Conservation (phyloP, 257 asterid species). For the Rubia yunnanensis region DNA sequence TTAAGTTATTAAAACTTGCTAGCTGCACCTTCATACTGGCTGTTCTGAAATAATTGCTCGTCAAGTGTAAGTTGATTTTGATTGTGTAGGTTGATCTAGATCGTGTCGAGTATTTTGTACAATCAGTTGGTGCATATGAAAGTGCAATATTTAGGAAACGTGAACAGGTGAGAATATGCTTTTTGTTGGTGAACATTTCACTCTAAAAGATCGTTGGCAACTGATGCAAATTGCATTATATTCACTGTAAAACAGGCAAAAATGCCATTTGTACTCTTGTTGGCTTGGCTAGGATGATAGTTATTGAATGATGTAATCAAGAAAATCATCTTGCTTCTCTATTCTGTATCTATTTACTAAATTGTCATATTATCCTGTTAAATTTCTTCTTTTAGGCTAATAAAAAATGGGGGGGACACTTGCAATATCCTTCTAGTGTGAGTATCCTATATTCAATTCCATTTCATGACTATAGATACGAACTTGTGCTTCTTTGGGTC, state of each 20-base stretch:
- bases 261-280: neutral
- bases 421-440: slow-evolving; percentile 16
- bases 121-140: slow-evolving; percentile 41
- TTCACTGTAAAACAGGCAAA: neutral
- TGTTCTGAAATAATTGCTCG: neutral
- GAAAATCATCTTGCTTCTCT: neutral
- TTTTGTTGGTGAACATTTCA: too few species aligned
- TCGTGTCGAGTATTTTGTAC: slow-evolving; percentile 44
- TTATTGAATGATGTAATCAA: neutral
- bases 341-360: neutral
- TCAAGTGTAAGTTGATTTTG: neutral
- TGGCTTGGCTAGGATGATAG: neutral
- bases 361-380: neutral
- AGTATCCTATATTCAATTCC: slow-evolving; percentile 13
- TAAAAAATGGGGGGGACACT: slow-evolving; percentile 14
- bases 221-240: too few species aligned
- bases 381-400: slow-evolving; percentile 22
- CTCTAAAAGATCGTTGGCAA: too few species aligned
- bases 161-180: slow-evolving; percentile 26
- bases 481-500: slow-evolving; percentile 1
- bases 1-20: neutral
- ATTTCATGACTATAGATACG: slow-evolving; percentile 1
- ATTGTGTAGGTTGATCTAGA: slow-evolving; percentile 42
- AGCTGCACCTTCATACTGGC: neutral
- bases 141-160: slow-evolving; percentile 41